A percentile compares a stretch with the other conserved stretches of the same genome.
These are phyloP conservation scores for Arachnomyces sp. DNA, from an alignment of 2,329 filamentous ascomycete genomes.

Conservation along the genomic window DNA sequence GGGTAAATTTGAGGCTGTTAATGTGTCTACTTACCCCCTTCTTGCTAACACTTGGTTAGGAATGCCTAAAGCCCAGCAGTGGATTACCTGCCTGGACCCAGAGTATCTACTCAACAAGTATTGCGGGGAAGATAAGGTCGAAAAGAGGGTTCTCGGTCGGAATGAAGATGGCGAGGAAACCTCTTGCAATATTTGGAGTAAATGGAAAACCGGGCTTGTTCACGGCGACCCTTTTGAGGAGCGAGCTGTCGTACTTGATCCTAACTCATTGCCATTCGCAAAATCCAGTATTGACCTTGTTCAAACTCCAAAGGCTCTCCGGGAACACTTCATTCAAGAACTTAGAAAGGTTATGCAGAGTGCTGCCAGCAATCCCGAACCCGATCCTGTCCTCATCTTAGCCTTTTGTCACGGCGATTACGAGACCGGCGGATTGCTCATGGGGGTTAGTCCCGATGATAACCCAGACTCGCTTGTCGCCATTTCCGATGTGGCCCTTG, in stretches of 20 bases:
- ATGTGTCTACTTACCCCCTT: no score
- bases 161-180: no score
- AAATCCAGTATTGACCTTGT: not conserved
- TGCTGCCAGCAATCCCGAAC: not conserved
- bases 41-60: no score
- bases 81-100: conserved; percentile 9
- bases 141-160: no score
- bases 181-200: not conserved
- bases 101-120: conserved; percentile 8
- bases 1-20: not conserved
- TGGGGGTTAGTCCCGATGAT: not conserved
- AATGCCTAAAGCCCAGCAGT: conserved; percentile 8
- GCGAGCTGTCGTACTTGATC: not conserved
- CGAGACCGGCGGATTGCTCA: not conserved
- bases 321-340: not conserved
- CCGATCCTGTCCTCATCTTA: not conserved
- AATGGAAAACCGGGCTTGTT: not conserved
- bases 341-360: not conserved
- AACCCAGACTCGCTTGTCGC: not conserved
- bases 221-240: not conserved
- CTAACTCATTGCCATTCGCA: not conserved
- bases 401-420: conserved; percentile 1
- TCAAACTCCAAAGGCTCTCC: not conserved
- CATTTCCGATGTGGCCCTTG: not conserved
- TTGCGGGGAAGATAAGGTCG: conserved; percentile 1